Conservation (phyloP, 2,329 filamentous ascomycete species). For the Microsporum audouinii region DNA sequence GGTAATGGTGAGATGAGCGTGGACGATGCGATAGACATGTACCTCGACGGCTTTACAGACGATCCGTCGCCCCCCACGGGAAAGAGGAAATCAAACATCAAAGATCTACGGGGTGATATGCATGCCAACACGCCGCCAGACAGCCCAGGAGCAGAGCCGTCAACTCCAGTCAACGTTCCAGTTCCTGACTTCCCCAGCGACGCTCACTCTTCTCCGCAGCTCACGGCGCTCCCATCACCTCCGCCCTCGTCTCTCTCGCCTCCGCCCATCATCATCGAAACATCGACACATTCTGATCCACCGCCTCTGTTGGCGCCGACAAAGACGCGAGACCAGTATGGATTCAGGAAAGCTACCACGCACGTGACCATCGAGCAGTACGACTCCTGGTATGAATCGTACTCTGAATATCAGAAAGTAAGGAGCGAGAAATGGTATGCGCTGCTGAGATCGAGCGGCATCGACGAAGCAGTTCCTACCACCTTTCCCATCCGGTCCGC, state of each 20-base stretch:
- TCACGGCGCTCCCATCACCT: background rate
- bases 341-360: constrained; percentile 79
- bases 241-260: background rate
- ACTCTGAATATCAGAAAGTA: constrained; percentile 62
- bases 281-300: constrained; percentile 30
- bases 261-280: constrained; percentile 17
- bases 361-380: constrained; percentile 67
- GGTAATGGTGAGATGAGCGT: constrained; percentile 45
- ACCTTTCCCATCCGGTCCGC: constrained; percentile 68
- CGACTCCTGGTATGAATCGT: constrained; percentile 66
- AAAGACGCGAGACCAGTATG: constrained; percentile 62
- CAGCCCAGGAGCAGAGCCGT: background rate
- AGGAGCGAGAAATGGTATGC: constrained; percentile 71
- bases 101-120: background rate
- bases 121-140: background rate
- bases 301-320: constrained; percentile 25
- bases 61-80: constrained; percentile 17
- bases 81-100: constrained; percentile 28
- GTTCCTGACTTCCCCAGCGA: background rate
- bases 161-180: constrained; percentile 14
- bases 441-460: constrained; percentile 62
- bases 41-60: constrained; percentile 46
- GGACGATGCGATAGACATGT: constrained; percentile 51
- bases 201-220: background rate
- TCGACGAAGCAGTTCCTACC: constrained; percentile 59